Evolutionary conservation across 306 rosid species (phyloP).

Genomic region (Fagus sylvatica): DNA sequence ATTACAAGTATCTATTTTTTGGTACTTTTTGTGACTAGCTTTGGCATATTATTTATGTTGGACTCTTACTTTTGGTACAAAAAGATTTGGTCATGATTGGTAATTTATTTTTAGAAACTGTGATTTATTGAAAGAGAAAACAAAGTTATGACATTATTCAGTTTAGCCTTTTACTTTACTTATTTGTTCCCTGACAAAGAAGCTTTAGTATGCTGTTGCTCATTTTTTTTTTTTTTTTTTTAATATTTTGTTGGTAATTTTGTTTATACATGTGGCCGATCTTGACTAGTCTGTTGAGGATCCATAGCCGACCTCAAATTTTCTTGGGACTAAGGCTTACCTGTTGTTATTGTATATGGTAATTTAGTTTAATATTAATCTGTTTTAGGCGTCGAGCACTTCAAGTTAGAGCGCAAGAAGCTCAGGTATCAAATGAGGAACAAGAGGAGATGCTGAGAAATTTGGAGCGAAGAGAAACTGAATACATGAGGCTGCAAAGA

Average conservation of each 20-base stretch:
- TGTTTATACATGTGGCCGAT: too few relatives aligned
- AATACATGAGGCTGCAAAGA: conserved; percentile 87
- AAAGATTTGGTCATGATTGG: neutral
- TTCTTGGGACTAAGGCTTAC: too few relatives aligned
- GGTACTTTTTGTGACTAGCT: neutral
- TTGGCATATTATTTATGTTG: neutral
- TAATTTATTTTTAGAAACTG: neutral
- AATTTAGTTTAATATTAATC: neutral
- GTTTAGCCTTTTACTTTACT: neutral
- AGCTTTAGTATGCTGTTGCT: too few relatives aligned
- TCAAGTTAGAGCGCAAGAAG: conserved; percentile 79
- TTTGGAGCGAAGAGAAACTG: conserved; percentile 91
- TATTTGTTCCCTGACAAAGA: neutral
- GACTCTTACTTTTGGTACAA: neutral
- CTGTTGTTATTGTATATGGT: neutral
- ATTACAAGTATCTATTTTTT: neutral
- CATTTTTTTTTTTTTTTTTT: too few relatives aligned
- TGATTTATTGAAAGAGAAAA: neutral
- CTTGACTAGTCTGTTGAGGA: too few relatives aligned
- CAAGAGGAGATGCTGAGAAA: conserved; percentile 92
- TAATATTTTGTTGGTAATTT: too few relatives aligned
- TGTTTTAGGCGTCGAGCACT: conserved; percentile 74
- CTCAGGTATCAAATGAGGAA: conserved; percentile 80
- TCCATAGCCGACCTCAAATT: too few relatives aligned
- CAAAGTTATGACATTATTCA: neutral